phyloP scores from a whole-genome alignment of 495 filamentous ascomycete genomes.

The Darksidea phi region DNA sequence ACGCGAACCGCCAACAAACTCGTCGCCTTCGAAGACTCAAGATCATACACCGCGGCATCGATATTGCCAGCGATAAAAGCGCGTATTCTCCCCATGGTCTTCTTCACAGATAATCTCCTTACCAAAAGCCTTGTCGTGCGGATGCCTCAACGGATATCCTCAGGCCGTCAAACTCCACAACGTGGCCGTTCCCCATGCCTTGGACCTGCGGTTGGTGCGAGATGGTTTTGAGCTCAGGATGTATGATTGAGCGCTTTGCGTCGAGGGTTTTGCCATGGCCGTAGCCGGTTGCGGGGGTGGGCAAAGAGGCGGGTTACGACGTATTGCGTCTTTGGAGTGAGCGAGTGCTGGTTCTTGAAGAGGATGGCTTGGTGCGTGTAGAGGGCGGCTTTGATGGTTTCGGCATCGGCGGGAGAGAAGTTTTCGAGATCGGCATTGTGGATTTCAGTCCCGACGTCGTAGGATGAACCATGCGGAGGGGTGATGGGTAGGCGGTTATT shows the following conservation, averaged over 20 bases:
- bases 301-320: slow-evolving; percentile 69
- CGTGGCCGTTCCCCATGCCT: slow-evolving; percentile 70
- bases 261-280: slow-evolving; percentile 72
- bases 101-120: slow-evolving; percentile 59
- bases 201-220: slow-evolving; percentile 78
- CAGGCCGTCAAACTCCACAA: slow-evolving; percentile 65
- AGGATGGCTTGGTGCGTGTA: slow-evolving; percentile 65
- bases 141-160: slow-evolving; percentile 65
- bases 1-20: slow-evolving; percentile 67
- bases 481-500: background rate
- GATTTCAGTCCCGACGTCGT: background rate
- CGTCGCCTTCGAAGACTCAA: slow-evolving; percentile 68
- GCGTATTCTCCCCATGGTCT: slow-evolving; percentile 65
- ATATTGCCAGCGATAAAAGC: slow-evolving; percentile 81
- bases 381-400: slow-evolving; percentile 56
- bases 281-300: slow-evolving; percentile 59
- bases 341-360: slow-evolving; percentile 62
- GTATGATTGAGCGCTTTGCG: slow-evolving; percentile 65
- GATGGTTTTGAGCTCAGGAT: slow-evolving; percentile 74
- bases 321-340: slow-evolving; percentile 67
- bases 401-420: background rate
- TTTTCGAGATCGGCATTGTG: slow-evolving; percentile 58
- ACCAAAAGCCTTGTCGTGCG: slow-evolving; percentile 73
- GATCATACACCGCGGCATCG: slow-evolving; percentile 70
- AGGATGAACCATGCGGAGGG: background rate